Evolutionary conservation across 257 asterid genomes (phyloP), one percentile per base, ranked within the genome.

Genomic region (Solanum gracilifrons): DNA sequence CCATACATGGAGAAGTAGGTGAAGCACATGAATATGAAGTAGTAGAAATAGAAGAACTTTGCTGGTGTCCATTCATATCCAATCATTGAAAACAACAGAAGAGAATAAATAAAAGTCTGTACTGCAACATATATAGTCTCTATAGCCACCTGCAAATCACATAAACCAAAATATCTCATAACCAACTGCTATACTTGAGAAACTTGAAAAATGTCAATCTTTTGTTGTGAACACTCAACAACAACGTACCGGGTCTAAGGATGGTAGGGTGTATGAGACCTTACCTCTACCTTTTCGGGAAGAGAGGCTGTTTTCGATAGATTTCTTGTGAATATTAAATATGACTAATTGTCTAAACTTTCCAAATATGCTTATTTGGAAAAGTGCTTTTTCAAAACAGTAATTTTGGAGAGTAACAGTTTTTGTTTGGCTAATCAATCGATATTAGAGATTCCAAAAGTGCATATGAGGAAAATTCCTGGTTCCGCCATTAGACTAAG

Each of bases 1-100:
- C 98, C 98, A 4, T 92, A 95, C 96, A 95, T 90, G n/a, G 98
- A 91, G 97, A 95, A 95, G 92, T 95, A 95, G 27, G 95, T 88
- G 91, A 93, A 95, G 90, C 98, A 94, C 98, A 95, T 95, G 93
- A 94, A 95, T 88, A 95, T 89, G 93, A 93, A 94, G 94, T 93
- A 95, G 92, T 93, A 95, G 92, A 95, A 95, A 68, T 93, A 94
- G 87, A 93, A 90, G 93, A 95, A 93, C 84, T 95, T 95, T 37
- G 13, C 89, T 21, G 89, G 91, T 0, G 96, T 93, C 98, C 98
- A 93, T 0, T 94, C 84, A 66, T 82, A 95, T 89, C 98, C 98
- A 84, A 95, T 95, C 98, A 95, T 95, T 39, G 98, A 90, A 92
- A 91, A 95, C 29, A 95, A 90, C 60, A 95, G 91, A n/a, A 94